Evolutionary conservation across 2,329 filamentous ascomycete genomes (phyloP).

Genomic region (Cytospora leucostoma): DNA sequence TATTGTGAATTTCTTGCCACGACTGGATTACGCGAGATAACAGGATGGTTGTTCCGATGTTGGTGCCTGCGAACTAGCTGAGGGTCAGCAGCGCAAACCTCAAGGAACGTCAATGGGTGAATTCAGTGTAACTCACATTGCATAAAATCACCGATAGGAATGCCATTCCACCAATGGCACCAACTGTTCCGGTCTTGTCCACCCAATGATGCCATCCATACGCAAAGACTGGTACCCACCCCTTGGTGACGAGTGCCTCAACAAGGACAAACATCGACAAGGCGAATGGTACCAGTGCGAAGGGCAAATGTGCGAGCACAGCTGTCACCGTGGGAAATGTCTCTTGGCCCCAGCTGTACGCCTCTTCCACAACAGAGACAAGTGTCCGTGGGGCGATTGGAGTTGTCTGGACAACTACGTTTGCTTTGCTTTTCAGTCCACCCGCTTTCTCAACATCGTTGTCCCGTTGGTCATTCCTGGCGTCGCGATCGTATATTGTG

Average conservation of each 20-base stretch:
- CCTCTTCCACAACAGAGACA: constrained; percentile 47
- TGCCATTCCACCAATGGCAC: constrained; percentile 70
- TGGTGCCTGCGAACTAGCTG: constrained; percentile 71
- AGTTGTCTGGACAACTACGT: background rate
- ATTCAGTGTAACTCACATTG: constrained; percentile 57
- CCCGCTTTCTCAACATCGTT: constrained; percentile 3
- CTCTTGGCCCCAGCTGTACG: constrained; percentile 62
- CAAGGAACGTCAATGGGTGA: background rate
- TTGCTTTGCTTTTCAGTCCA: background rate
- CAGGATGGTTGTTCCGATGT: constrained; percentile 75
- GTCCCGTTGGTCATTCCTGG: background rate
- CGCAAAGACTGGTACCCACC: constrained; percentile 73
- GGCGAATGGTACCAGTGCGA: constrained; percentile 69
- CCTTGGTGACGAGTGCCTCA: constrained; percentile 70
- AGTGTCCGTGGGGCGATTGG: constrained; percentile 46
- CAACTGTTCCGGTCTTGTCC: constrained; percentile 66
- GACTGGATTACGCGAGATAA: constrained; percentile 69
- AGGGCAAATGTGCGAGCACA: constrained; percentile 66
- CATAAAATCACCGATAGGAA: constrained; percentile 71
- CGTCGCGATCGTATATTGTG: background rate
- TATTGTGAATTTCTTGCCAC: constrained; percentile 62
- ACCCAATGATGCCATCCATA: constrained; percentile 76
- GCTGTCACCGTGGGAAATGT: constrained; percentile 71
- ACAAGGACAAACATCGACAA: constrained; percentile 76
- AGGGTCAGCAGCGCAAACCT: background rate